Evolutionary conservation across 2,329 filamentous ascomycete species (phyloP).

Genomic region (Orbilia blumenaviensis): DNA sequence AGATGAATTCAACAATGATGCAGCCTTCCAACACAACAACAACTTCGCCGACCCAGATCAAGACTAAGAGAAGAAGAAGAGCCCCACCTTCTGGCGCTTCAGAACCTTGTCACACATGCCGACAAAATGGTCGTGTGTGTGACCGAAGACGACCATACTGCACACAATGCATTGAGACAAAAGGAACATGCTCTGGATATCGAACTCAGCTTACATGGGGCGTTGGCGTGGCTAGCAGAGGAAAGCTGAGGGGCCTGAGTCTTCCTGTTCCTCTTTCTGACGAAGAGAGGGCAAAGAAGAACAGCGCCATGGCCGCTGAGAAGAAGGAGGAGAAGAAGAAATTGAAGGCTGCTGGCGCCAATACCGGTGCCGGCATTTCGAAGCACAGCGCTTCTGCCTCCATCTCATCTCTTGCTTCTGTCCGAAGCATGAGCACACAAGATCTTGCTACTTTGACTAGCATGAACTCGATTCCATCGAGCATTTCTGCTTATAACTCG

Average conservation of each 20-base stretch:
- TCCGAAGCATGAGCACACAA: conserved; percentile 52
- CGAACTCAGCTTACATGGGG: conserved; percentile 97
- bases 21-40: conserved; percentile 55
- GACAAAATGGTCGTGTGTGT: conserved; percentile 83
- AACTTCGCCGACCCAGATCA: conserved; percentile 56
- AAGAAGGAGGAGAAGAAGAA: conserved; percentile 54
- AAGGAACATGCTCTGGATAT: conserved; percentile 93
- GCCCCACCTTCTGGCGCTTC: conserved; percentile 87
- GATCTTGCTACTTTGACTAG: conserved; percentile 52
- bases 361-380: conserved; percentile 47
- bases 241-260: conserved; percentile 89
- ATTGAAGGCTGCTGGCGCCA: conserved; percentile 46
- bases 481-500: conserved; percentile 36
- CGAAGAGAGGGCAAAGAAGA: conserved; percentile 51
- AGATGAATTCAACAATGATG: conserved; percentile 57
- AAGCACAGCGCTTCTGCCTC: conserved; percentile 54
- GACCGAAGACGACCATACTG: conserved; percentile 93
- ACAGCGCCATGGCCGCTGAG: conserved; percentile 53
- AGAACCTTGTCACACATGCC: conserved; percentile 94
- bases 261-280: conserved; percentile 64
- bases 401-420: conserved; percentile 49
- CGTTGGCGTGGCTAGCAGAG: conserved; percentile 91
- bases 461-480: conserved; percentile 45
- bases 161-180: conserved; percentile 88
- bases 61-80: conserved; percentile 77